Conservation (phyloP, 2,329 filamentous ascomycete species). For the Fusarium sp. region DNA sequence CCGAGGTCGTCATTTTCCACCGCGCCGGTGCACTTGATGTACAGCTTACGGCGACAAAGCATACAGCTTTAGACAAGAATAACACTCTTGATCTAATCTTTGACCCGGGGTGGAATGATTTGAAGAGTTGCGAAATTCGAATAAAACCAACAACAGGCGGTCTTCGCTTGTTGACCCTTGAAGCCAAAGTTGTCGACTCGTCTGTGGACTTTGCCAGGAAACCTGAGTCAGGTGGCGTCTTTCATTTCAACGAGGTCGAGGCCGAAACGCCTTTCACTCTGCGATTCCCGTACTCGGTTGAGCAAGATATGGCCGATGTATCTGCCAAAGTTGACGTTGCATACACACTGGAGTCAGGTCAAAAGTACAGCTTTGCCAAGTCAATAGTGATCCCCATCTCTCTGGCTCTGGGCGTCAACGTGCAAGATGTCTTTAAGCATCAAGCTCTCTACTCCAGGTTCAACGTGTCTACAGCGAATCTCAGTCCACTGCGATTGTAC, state of each 20-base stretch:
- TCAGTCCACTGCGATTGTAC: slow-evolving; percentile 77
- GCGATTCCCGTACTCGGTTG: slow-evolving; percentile 82
- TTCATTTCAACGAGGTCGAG: slow-evolving; percentile 59
- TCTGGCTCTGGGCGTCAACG: slow-evolving; percentile 90
- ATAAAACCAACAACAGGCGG: slow-evolving; percentile 73
- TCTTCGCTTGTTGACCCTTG: slow-evolving; percentile 68
- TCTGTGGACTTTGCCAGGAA: slow-evolving; percentile 56
- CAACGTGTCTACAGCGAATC: slow-evolving; percentile 82
- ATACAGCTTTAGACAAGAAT: slow-evolving; percentile 81
- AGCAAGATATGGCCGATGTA: slow-evolving; percentile 76
- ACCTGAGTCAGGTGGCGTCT: slow-evolving; percentile 63
- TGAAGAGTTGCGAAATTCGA: slow-evolving; percentile 66
- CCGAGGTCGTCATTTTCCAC: slow-evolving; percentile 78
- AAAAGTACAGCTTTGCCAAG: slow-evolving; percentile 50
- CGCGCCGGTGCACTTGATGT: slow-evolving; percentile 73
- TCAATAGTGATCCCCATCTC: slow-evolving; percentile 74
- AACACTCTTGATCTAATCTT: slow-evolving; percentile 80
- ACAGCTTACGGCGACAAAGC: slow-evolving; percentile 70
- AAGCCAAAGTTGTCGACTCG: slow-evolving; percentile 61
- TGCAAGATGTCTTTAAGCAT: slow-evolving; percentile 94
- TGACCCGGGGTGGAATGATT: slow-evolving; percentile 76
- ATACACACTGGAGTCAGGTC: slow-evolving; percentile 74
- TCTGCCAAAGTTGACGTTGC: slow-evolving; percentile 78
- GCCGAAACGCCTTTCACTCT: slow-evolving; percentile 63
- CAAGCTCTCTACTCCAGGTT: slow-evolving; percentile 85